Percentiles rank a stretch among this genome's conserved stretches.
phyloP scores from a whole-genome alignment of 495 filamentous ascomycete species.

The Astrothelium macrocarpum region DNA sequence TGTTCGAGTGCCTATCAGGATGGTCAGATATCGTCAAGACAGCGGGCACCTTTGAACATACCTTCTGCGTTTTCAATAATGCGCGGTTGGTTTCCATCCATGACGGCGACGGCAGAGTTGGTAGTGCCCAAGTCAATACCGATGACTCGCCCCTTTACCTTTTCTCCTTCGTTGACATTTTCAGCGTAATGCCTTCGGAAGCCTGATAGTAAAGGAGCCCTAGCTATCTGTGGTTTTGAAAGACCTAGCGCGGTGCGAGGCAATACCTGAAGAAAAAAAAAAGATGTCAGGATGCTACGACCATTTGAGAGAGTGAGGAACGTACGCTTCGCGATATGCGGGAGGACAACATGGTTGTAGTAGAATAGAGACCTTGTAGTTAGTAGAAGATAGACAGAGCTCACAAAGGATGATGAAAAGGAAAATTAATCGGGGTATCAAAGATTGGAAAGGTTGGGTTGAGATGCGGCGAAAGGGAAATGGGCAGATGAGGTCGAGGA shows the following conservation, averaged over 20 bases:
- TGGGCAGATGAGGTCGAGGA: constrained; percentile 4
- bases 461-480: not conserved
- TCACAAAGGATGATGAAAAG: not conserved
- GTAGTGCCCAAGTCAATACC: constrained; percentile 99
- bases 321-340: constrained; percentile 64
- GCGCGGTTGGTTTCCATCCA: constrained; percentile 90
- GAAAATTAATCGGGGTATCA: constrained; percentile 4
- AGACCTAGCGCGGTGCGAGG: constrained; percentile 54
- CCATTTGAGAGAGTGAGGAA: constrained; percentile 30
- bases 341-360: constrained; percentile 51
- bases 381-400: constrained; percentile 21
- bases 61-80: constrained; percentile 98
- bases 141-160: constrained; percentile 92
- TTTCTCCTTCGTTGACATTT: constrained; percentile 45
- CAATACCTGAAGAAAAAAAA: constrained; percentile 41
- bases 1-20: constrained; percentile 68
- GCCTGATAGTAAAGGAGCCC: constrained; percentile 45
- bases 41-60: constrained; percentile 36
- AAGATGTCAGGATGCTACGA: constrained; percentile 21
- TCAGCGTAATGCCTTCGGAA: constrained; percentile 73
- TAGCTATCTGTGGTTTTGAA: constrained; percentile 42
- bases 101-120: constrained; percentile 94
- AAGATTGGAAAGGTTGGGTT: not conserved
- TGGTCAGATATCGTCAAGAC: constrained; percentile 9
- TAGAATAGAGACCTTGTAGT: constrained; percentile 8